Percentiles rank a stretch among this genome's conserved stretches.
These are phyloP conservation scores for Herpetospermum pedunculosum DNA, from an alignment of 306 rosid genomes.

Conservation along the genomic window DNA sequence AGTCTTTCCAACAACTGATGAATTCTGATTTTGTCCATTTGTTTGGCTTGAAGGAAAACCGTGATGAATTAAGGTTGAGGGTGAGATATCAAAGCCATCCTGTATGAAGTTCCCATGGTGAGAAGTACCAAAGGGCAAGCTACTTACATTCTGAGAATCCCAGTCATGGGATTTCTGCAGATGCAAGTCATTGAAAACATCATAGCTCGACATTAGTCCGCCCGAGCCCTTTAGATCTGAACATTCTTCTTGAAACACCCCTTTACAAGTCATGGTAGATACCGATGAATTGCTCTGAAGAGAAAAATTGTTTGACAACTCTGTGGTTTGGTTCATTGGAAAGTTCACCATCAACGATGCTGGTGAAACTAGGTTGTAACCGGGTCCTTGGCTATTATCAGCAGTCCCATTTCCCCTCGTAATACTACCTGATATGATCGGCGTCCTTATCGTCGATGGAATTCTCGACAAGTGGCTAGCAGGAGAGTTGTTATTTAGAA, in stretches of 20 bases:
- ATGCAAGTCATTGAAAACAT: constrained; percentile 59
- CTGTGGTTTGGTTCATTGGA: constrained; percentile 61
- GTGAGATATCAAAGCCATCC: constrained; percentile 42
- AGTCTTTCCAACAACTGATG: constrained; percentile 28
- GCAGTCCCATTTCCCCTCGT: constrained; percentile 46
- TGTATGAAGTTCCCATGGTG: constrained; percentile 49
- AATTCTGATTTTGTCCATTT: constrained; percentile 20
- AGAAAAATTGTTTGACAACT: constrained; percentile 49
- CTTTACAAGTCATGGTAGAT: constrained; percentile 21
- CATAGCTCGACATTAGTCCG: constrained; percentile 47
- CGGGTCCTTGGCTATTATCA: constrained; percentile 31
- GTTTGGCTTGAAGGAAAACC: constrained; percentile 54
- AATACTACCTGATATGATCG: constrained; percentile 36
- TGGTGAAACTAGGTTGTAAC: constrained; percentile 45
- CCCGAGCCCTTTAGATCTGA: constrained; percentile 42
- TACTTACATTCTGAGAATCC: constrained; percentile 55
- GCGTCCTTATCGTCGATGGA: constrained; percentile 44
- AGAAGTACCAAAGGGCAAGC: constrained; percentile 42
- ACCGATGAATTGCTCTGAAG: constrained; percentile 44
- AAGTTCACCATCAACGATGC: constrained; percentile 32
- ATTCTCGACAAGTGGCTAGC: constrained; percentile 45
- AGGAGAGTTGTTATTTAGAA: constrained; percentile 43
- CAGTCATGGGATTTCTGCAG: constrained; percentile 69
- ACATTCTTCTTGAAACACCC: constrained; percentile 52
- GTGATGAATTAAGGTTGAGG: constrained; percentile 57